These are phyloP conservation scores for Fusarium abutilonis DNA, from an alignment of 2,329 filamentous ascomycete genomes.

Conservation along the genomic window DNA sequence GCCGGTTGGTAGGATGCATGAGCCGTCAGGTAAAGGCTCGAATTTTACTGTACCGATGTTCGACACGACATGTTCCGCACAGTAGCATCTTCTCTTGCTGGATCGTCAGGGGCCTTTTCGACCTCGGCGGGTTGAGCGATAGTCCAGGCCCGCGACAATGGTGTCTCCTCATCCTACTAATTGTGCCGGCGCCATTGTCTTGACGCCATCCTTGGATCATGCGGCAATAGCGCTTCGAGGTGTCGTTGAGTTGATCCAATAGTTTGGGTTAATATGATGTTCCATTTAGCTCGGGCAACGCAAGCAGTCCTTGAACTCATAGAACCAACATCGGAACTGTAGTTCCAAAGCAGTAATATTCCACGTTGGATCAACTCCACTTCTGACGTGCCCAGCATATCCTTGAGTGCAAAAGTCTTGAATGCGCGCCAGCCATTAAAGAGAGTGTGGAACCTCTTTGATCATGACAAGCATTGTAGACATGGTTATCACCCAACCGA, in stretches of 20 bases:
- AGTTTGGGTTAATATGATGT: slow-evolving; percentile 14
- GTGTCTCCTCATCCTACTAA: slow-evolving; percentile 37
- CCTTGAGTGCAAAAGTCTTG: slow-evolving; percentile 7
- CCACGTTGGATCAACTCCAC: slow-evolving; percentile 32
- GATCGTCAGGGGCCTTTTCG: slow-evolving; percentile 33
- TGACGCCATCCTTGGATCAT: slow-evolving; percentile 31
- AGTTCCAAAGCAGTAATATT: slow-evolving; percentile 16
- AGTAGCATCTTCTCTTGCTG: slow-evolving; percentile 7
- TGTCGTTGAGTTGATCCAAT: slow-evolving; percentile 24
- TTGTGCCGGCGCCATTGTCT: slow-evolving; percentile 20
- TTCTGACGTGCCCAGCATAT: slow-evolving; percentile 39
- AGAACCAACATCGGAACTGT: slow-evolving; percentile 16
- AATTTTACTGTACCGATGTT: slow-evolving; percentile 4
- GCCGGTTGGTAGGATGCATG: slow-evolving; percentile 28
- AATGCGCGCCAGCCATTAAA: slow-evolving; percentile 16
- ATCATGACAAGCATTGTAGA: slow-evolving; percentile 8
- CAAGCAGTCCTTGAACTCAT: slow-evolving; percentile 1
- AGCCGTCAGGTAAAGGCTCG: slow-evolving; percentile 15
- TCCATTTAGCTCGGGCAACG: not conserved
- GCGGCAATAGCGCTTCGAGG: slow-evolving; percentile 14
- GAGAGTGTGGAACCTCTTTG: slow-evolving; percentile 8
- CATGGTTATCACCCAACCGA: slow-evolving; percentile 13
- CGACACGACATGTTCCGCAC: slow-evolving; percentile 31
- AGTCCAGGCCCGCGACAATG: slow-evolving; percentile 24
- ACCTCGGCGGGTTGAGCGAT: too few relatives aligned